Base-by-base conservation (phyloP, 2,329 filamentous ascomycete species). In the Talaromyces amestolkiae region DNA sequence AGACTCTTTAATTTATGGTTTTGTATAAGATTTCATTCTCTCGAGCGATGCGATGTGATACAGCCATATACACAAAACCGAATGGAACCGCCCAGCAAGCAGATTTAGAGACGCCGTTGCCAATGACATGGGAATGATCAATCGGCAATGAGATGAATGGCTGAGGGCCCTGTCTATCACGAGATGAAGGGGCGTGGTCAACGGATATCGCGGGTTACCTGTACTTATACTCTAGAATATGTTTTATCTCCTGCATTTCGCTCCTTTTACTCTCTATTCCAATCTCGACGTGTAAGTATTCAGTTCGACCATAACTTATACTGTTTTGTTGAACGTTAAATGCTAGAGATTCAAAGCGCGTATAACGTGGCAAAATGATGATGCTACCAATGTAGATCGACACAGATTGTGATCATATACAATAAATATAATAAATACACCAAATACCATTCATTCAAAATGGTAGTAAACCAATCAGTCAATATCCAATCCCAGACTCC, bases 1-100 rank as follows among this genome's bases (percentile, higher is more conserved):
- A 77, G 68, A 71, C 72, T 67, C 76, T 73, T 74, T 78, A 77
- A 71, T 43, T 3, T 5, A 22, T 4, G 3, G 8, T 35, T 22
- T 17, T 45, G 3, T 8, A 31, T 31, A 7, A 31, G 27, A 6
- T 31, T 47, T 43, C 10, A 22, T 11, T 35, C 17, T 31, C n/a
- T n/a, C 43, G 43, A 60, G 58, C 39, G 41, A 47, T 35, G 27
- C 27, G 59, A 61, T 49, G 45, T 13, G 13, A 17, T 15, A 19
- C 31, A 19, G 33, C 13, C 27, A 33, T 19, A 54, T 54, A 35
- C 17, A n/a, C 2, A n/a, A n/a, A 13, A 49, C 11, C 3, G 24
- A 31, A 22, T 3, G 51, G 9, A 33, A 13, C 10, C 7, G 27
- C 27, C 27, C 7, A 7, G 7, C 5, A 31, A 2, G 51, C 47